Base-by-base conservation (phyloP, 2,329 filamentous ascomycete species). In the Xylaria sp. region DNA sequence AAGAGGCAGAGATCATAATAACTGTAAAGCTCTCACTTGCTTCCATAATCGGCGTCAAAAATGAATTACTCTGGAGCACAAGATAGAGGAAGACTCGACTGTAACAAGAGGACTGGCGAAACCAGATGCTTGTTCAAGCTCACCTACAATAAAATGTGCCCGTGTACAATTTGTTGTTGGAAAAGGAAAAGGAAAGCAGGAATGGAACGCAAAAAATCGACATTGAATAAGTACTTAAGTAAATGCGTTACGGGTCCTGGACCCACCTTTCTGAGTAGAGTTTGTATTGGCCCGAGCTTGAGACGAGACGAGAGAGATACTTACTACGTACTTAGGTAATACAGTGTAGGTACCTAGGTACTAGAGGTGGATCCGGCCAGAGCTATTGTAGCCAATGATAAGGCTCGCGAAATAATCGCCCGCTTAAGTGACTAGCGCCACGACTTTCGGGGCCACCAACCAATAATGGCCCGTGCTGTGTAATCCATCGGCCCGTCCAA, bases 101-200 rank as follows among this genome's bases (percentile, higher is more conserved):
- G 82, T 83, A 82, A 80, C 82, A 80, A 76, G 79, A 75, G 65
- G 69, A 75, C 77, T 76, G 75, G 74, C 72, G 25, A 76, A 77
- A 78, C 81, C 77, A 80, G 40, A 6, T 40, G 75, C 79, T 79
- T 71, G 83, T 82, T 79, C 87, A 86, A 90, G 87, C 84, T 86
- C 84, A 87, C 88, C 89, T 88, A 91, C 89, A 90, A 91, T 91
- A 91, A 89, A 88, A 77, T 86, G 86, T 88, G 87, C 85, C 80
- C 88, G 83, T 84, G 77, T 90, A 90, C 89, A 90, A 89, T 89
- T 88, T 82, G 75, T 77, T 82, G 82, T 81, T 80, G 76, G 77
- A 78, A 78, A 78, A 79, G 83, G 80, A 80, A 78, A 44, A 61
- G 23, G 21, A 84, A 80, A 80, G 81, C 77, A 54, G 42, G 32